Conservation (phyloP, 495 filamentous ascomycete species). For the Sordaria brevicollis region DNA sequence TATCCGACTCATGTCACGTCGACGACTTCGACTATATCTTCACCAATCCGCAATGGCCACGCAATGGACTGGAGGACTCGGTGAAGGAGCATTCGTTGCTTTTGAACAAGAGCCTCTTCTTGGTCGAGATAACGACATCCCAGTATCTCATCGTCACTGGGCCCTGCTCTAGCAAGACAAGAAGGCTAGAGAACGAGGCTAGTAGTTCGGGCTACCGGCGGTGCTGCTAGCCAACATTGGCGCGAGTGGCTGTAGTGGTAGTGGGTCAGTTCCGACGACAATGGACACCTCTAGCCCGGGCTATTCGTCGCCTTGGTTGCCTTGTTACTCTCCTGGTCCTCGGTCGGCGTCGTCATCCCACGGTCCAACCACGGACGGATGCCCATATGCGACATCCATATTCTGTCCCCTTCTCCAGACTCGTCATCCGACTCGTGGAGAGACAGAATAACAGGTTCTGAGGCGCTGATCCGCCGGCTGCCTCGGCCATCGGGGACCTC, state of each 20-base stretch:
- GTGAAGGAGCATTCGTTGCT: neutral
- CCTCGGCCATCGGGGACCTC: neutral
- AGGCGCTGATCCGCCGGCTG: neutral
- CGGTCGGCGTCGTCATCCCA: neutral
- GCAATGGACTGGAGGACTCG: conserved; percentile 2
- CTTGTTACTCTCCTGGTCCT: neutral
- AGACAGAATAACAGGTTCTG: neutral
- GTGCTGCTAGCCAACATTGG: neutral
- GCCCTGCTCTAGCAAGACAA: neutral
- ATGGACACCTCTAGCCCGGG: neutral
- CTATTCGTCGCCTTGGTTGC: neutral
- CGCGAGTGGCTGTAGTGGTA: neutral
- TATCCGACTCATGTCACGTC: neutral
- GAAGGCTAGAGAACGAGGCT: neutral
- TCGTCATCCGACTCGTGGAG: neutral
- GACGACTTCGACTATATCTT: neutral
- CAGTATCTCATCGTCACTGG: neutral
- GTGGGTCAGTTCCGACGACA: neutral
- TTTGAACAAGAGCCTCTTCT: neutral
- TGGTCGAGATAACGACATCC: neutral
- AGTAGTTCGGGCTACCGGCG: neutral
- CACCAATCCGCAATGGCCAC: conserved; percentile 10
- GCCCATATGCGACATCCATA: neutral
- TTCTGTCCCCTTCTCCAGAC: neutral
- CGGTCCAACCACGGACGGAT: neutral